Percentiles rank a stretch among this genome's conserved stretches.
phyloP scores from a whole-genome alignment of 176 grass and related monocot species.

The Aegilops speltoides region DNA sequence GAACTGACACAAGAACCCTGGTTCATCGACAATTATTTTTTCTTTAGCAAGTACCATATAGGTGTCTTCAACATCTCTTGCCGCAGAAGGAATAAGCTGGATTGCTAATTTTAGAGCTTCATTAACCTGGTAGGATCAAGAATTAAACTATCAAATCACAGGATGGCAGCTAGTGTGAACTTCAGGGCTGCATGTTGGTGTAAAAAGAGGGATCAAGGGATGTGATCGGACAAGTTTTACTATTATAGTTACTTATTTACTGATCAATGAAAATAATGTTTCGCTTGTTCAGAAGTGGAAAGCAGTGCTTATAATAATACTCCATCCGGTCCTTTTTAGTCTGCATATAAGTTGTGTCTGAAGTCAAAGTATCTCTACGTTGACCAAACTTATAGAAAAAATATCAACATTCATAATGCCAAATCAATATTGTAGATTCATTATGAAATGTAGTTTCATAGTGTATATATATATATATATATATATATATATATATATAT shows the following conservation, averaged over 20 bases:
- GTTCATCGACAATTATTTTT: constrained; percentile 79
- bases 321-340: too few relatives aligned
- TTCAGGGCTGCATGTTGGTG: constrained; percentile 1
- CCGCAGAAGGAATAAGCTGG: constrained; percentile 72
- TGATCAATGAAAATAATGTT: background rate
- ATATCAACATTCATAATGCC: too few relatives aligned
- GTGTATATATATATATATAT: too few relatives aligned
- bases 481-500: too few relatives aligned
- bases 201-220: background rate
- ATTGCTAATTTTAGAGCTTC: constrained; percentile 91
- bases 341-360: too few relatives aligned
- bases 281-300: background rate
- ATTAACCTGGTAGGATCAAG: constrained; percentile 49
- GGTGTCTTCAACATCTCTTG: constrained; percentile 57
- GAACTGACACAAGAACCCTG: constrained; percentile 78
- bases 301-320: background rate
- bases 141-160: constrained; percentile 33
- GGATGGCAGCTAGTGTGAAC: background rate
- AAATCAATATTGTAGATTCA: too few relatives aligned
- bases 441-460: too few relatives aligned
- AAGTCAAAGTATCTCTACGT: too few relatives aligned
- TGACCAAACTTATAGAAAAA: too few relatives aligned
- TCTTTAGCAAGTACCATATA: constrained; percentile 74
- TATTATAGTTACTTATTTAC: background rate
- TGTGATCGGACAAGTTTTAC: background rate